These are phyloP conservation scores for Nitzschia sp. DNA, from an alignment of 108 stramenopile genomes.

Conservation along the genomic window DNA sequence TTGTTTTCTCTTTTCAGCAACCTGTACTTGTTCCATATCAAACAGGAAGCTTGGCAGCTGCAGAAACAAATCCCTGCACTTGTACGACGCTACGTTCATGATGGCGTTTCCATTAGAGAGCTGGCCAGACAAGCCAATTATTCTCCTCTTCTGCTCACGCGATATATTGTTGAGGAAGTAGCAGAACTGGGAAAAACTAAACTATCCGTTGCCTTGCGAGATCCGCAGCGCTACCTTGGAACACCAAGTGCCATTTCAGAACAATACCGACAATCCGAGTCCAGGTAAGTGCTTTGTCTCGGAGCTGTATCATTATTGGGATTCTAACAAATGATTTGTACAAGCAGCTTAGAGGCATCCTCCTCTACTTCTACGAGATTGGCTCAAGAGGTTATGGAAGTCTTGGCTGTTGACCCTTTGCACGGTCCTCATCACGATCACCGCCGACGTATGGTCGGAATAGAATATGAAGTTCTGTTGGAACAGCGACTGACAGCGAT, in stretches of 20 bases:
- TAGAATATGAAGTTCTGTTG: conserved; percentile 74
- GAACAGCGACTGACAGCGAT: conserved; percentile 54
- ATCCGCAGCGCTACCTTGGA: conserved; percentile 52
- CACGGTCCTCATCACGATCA: conserved; percentile 70
- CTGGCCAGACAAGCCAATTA: conserved; percentile 59
- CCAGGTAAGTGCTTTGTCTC: too few species aligned
- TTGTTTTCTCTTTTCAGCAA: conserved; percentile 68
- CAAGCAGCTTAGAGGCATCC: background rate
- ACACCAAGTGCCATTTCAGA: conserved; percentile 34
- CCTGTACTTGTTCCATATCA: conserved; percentile 59
- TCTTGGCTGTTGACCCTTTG: conserved; percentile 70
- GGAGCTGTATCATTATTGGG: too few species aligned
- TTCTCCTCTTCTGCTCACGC: conserved; percentile 65
- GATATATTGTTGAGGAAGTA: conserved; percentile 66
- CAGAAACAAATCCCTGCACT: conserved; percentile 29
- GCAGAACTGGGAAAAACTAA: conserved; percentile 37
- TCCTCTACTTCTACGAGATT: conserved; percentile 39
- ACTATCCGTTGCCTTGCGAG: conserved; percentile 57
- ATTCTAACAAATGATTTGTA: background rate
- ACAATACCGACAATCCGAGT: conserved; percentile 45
- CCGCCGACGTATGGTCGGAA: conserved; percentile 59
- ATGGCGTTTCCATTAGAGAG: conserved; percentile 54
- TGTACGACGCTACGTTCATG: conserved; percentile 38
- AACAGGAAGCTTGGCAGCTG: conserved; percentile 42
- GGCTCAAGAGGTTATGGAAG: conserved; percentile 60